Evolutionary conservation across 441 rosid species (phyloP), one percentile per base, ranked within the genome.

Genomic region (Corymbia citriodora): DNA sequence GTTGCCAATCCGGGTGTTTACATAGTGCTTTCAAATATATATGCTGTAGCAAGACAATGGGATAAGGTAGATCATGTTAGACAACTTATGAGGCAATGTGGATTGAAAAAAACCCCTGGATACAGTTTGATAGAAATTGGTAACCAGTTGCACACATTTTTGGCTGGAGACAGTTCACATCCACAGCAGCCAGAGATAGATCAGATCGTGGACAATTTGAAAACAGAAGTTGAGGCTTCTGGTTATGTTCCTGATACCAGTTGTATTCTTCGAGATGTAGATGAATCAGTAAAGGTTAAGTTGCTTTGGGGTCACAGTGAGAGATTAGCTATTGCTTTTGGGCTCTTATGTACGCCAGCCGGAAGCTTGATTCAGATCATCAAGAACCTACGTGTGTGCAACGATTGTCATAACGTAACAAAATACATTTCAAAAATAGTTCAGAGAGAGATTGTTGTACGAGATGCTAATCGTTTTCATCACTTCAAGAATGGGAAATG

Each of bases 391-490:
- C 90, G 93, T 52, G 93, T 92, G 12, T 93, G 94, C 83, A 65
- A 83, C 1, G 93, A 92, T 81, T 93, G 94, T 83, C 94, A 93
- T 49, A 90, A 31, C 36, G 92, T 91, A 48, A 93, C 93, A 33
- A 92, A 93, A 85, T 89, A 88, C 33, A 91, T 93, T 48, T 92
- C 93, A 13, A 91, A 57, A 88, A 49, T 92, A n/a, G 92, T 92
- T 19, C 40, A 88, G 90, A 92, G 93, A 68, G 94, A 92, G 57
- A 93, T 93, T 63, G 89, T 93, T 23, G 93, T 92, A 8, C 90
- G 93, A 81, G 94, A 93, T 89, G 92, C 92, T 61, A 93, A 93
- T 61, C 92, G 93, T 81, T 93, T 92, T 86, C 94, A 92, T 70
- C 93, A 92, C 88, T 93, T 93, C 55, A 70, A 59, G 45, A 88